A percentile compares a stretch with the other conserved stretches of the same genome.
Evolutionary conservation across 2,329 filamentous ascomycete species (phyloP).

Genomic region (Alternaria arborescens): DNA sequence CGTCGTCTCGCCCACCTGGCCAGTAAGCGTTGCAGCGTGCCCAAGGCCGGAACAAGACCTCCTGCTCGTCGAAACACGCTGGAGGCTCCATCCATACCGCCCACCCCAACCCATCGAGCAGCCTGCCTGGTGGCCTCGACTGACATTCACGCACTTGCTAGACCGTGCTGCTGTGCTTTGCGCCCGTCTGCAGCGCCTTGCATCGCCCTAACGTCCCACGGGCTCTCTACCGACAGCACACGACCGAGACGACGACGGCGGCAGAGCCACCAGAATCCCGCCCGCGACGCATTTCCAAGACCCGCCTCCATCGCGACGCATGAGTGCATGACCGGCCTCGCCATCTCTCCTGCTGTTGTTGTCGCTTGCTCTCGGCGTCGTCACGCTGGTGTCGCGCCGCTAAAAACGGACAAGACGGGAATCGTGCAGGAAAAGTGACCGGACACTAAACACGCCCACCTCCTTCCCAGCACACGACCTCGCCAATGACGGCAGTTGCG

Average conservation of each 20-base stretch:
- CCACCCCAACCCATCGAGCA: slow-evolving; percentile 32
- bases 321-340: slow-evolving; percentile 37
- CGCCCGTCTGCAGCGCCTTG: slow-evolving; percentile 26
- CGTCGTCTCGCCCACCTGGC: slow-evolving; percentile 27
- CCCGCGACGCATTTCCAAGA: slow-evolving; percentile 16
- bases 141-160: slow-evolving; percentile 17
- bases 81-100: slow-evolving; percentile 26
- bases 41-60: slow-evolving; percentile 36
- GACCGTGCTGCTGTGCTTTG: slow-evolving; percentile 27
- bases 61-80: slow-evolving; percentile 34
- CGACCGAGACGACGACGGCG: slow-evolving; percentile 38
- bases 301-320: slow-evolving; percentile 31
- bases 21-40: slow-evolving; percentile 40
- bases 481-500: slow-evolving; percentile 71
- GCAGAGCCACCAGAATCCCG: slow-evolving; percentile 16
- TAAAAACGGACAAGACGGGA: slow-evolving; percentile 39
- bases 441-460: slow-evolving; percentile 27
- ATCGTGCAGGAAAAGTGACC: slow-evolving; percentile 36
- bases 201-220: slow-evolving; percentile 43
- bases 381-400: slow-evolving; percentile 41
- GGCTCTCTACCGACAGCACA: slow-evolving; percentile 47
- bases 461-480: slow-evolving; percentile 31
- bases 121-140: slow-evolving; percentile 23
- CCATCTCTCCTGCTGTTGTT: slow-evolving; percentile 23
- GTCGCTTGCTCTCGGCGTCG: slow-evolving; percentile 31